phyloP scores from a whole-genome alignment of 208 protist genomes.

The Angomonas desouzai region DNA sequence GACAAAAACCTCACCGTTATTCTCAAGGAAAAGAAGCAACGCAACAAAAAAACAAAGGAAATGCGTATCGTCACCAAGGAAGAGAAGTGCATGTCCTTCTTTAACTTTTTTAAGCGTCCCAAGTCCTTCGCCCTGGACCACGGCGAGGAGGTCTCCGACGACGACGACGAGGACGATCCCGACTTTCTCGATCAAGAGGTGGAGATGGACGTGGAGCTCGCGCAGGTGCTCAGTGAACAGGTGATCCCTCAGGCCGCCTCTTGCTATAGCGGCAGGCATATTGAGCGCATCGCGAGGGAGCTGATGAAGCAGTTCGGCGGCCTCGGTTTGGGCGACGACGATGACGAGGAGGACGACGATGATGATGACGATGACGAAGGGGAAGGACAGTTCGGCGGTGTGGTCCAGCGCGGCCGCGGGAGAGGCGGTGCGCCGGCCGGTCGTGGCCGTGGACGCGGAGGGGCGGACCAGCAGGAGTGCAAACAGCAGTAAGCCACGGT shows the following conservation, averaged over 20 bases:
- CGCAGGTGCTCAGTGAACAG: slow-evolving; percentile 63
- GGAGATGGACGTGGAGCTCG: slow-evolving; percentile 78
- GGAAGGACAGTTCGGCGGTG: slow-evolving; percentile 22
- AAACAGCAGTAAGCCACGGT: slow-evolving; percentile 49
- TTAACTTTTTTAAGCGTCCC: slow-evolving; percentile 90
- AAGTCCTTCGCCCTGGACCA: slow-evolving; percentile 28
- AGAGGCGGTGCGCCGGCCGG: slow-evolving; percentile 13
- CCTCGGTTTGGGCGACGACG: slow-evolving; percentile 32
- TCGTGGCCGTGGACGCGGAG: slow-evolving; percentile 5
- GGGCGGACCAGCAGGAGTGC: slow-evolving; percentile 53
- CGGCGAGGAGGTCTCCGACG: slow-evolving; percentile 22
- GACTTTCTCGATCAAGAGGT: slow-evolving; percentile 60
- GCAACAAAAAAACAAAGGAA: slow-evolving; percentile 79
- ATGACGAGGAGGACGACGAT: slow-evolving; percentile 60
- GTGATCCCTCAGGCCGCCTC: slow-evolving; percentile 83
- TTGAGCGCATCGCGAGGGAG: slow-evolving; percentile 51
- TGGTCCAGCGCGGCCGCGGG: slow-evolving; percentile 16
- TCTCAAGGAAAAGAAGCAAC: slow-evolving; percentile 88
- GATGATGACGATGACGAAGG: slow-evolving; percentile 46
- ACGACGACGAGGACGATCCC: slow-evolving; percentile 54
- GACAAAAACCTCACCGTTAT: slow-evolving; percentile 82
- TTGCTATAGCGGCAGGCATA: slow-evolving; percentile 87
- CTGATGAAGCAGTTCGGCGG: slow-evolving; percentile 30
- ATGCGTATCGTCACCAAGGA: slow-evolving; percentile 78
- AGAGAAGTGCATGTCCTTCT: slow-evolving; percentile 88